phyloP scores from a whole-genome alignment of 2,329 filamentous ascomycete genomes.

The Calycina marina region DNA sequence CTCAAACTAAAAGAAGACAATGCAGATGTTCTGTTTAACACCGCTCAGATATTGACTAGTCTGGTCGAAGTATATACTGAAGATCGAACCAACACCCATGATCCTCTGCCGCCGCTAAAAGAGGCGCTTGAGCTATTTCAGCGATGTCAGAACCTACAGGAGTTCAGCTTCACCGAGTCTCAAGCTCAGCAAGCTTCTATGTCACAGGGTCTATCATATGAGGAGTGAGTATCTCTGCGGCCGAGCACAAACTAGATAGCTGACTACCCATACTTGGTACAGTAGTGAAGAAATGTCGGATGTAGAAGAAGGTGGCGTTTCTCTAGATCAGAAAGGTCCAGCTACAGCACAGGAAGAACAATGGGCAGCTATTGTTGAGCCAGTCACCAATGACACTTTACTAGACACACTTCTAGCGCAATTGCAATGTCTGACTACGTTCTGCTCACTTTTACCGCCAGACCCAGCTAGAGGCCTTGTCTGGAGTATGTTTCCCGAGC shows the following conservation, averaged over 20 bases:
- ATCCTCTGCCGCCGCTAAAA: conserved; percentile 36
- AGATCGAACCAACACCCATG: conserved; percentile 25
- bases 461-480: conserved; percentile 30
- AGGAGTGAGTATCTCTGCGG: neutral
- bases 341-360: conserved; percentile 5
- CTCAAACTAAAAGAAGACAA: conserved; percentile 44
- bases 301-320: conserved; percentile 24
- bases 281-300: conserved; percentile 16
- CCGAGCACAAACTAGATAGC: neutral
- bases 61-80: conserved; percentile 44
- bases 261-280: neutral
- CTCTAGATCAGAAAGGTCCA: conserved; percentile 4
- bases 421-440: conserved; percentile 31
- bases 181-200: conserved; percentile 22
- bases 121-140: conserved; percentile 48
- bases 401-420: conserved; percentile 55
- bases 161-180: conserved; percentile 31
- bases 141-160: conserved; percentile 36
- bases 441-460: conserved; percentile 4
- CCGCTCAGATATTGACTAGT: conserved; percentile 51
- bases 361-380: conserved; percentile 47
- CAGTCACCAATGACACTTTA: conserved; percentile 47
- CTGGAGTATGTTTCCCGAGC: conserved; percentile 27
- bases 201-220: conserved; percentile 9
- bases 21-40: conserved; percentile 57